Evolutionary conservation across 371 early-diverging fungal genomes (phyloP), one percentile per base, ranked within the genome.

Genomic region (Fennellomyces sp.): DNA sequence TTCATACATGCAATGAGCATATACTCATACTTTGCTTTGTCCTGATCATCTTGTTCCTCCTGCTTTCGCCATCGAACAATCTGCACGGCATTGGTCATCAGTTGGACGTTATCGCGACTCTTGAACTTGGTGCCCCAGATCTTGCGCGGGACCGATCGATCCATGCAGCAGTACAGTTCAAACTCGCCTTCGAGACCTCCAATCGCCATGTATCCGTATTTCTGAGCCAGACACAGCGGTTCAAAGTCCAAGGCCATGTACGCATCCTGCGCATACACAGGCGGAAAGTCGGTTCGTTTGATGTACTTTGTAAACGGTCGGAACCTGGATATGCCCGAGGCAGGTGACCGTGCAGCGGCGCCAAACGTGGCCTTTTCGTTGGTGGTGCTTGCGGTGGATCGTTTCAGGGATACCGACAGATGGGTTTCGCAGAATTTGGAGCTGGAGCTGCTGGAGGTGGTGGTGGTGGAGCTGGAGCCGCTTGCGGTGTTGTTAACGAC

Each of bases 151-250:
- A 28, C 50, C 0, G 53, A 59, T 4, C 52, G 50, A 11, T 75
- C 65, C 61, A 78, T 72, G 45, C 79, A 81, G 42, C 86, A 86
- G 41, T 79, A 80, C 15, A 82, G 68, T 30, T 74, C 72, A 21
- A 84, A 68, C 33, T 69, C 73, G 5, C 83, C 82, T 36, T 78
- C 76, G 4, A 71, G 28, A 2, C 80, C 74, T 38, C 86, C 86
- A 29, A 81, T 72, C 6, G 75, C 84, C 65, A 86, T 74, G 53
- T 80, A 86, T 7, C 86, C 86, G 38, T 79, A 83, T 29, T 73
- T 75, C 38, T 79, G 75, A 5, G 78, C 79, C 25, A 86, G 30
- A 49, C 86, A 84, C 30, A 84, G 49, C 1, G 78, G 75, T 15
- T 78, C 76, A 64, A 74, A 76, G 5, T 61, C 64, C 2, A 76